Percentiles rank a stretch among this genome's conserved stretches.
Conservation (phyloP, 1,139 yeast genomes). For the Trichomonascaceae sp. region DNA sequence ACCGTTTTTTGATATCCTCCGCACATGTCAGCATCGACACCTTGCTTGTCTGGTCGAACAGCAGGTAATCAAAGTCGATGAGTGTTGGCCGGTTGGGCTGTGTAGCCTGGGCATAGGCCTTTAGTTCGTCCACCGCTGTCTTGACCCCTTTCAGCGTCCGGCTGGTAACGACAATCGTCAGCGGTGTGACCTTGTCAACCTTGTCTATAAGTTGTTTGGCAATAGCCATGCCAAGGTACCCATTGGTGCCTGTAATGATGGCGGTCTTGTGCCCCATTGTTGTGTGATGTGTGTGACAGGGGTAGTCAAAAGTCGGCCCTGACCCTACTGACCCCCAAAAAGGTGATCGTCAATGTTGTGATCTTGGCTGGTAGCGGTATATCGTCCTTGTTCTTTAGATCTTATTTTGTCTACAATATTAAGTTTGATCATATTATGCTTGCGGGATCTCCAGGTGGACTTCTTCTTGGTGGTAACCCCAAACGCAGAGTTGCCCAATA, state of each 20-base stretch:
- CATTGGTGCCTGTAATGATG: conserved; percentile 50
- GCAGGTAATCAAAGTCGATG: conserved; percentile 72
- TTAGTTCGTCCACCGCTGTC: conserved; percentile 55
- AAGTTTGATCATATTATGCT: too few relatives aligned
- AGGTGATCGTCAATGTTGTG: too few relatives aligned
- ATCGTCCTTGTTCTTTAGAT: too few relatives aligned
- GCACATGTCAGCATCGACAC: conserved; percentile 67
- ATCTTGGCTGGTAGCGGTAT: too few relatives aligned
- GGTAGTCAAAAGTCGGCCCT: too few relatives aligned
- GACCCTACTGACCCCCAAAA: too few relatives aligned
- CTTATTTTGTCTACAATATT: too few relatives aligned
- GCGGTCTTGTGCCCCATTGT: conserved; percentile 30
- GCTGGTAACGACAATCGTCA: conserved; percentile 78
- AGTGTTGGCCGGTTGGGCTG: conserved; percentile 27
- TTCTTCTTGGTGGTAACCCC: too few relatives aligned
- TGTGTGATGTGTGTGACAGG: background rate
- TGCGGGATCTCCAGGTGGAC: too few relatives aligned
- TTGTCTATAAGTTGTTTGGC: conserved; percentile 64
- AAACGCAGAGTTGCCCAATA: too few relatives aligned
- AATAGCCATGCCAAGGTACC: conserved; percentile 65
- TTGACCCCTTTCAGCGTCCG: conserved; percentile 76
- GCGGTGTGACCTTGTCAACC: conserved; percentile 36
- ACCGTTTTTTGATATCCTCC: conserved; percentile 53
- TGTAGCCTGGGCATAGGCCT: conserved; percentile 32
- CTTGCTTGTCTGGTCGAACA: conserved; percentile 87